Evolutionary conservation across 495 filamentous ascomycete genomes (phyloP).

Genomic region (Letharia lupina): DNA sequence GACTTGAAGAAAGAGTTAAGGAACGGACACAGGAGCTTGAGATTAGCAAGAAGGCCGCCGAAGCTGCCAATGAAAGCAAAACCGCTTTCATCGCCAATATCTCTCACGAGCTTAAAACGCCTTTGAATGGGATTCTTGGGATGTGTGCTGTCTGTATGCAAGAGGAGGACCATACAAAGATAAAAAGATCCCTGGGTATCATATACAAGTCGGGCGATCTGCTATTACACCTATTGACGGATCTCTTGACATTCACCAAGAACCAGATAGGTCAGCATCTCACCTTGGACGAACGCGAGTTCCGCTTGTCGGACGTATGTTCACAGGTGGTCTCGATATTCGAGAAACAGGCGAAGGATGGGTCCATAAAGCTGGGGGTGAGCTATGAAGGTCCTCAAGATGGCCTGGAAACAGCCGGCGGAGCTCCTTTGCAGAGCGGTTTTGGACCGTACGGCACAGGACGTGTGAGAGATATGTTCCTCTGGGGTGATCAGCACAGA

Average conservation of each 20-base stretch:
- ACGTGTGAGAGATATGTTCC: conserved; percentile 60
- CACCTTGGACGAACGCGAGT: conserved; percentile 75
- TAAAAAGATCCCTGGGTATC: conserved; percentile 73
- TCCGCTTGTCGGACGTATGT: conserved; percentile 67
- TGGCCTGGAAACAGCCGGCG: conserved; percentile 28
- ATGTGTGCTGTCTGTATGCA: conserved; percentile 91
- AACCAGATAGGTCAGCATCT: conserved; percentile 83
- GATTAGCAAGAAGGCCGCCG: conserved; percentile 81
- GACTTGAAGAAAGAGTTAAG: conserved; percentile 72
- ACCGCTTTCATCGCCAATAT: conserved; percentile 95
- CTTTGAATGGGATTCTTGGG: conserved; percentile 84
- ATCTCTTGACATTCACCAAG: conserved; percentile 84
- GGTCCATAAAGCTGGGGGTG: conserved; percentile 62
- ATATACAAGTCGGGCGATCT: conserved; percentile 89
- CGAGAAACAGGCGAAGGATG: conserved; percentile 76
- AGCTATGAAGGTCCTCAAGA: conserved; percentile 52
- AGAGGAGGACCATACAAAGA: conserved; percentile 64
- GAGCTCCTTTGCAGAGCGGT: conserved; percentile 35
- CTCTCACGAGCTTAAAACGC: conserved; percentile 88
- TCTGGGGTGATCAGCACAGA: conserved; percentile 87
- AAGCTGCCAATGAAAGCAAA: conserved; percentile 89
- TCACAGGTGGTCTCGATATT: conserved; percentile 79
- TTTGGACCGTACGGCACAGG: conserved; percentile 54
- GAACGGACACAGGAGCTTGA: conserved; percentile 79
- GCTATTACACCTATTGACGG: conserved; percentile 78